phyloP scores from a whole-genome alignment of 2,329 filamentous ascomycete species.

The Sarocladium brachiariae region DNA sequence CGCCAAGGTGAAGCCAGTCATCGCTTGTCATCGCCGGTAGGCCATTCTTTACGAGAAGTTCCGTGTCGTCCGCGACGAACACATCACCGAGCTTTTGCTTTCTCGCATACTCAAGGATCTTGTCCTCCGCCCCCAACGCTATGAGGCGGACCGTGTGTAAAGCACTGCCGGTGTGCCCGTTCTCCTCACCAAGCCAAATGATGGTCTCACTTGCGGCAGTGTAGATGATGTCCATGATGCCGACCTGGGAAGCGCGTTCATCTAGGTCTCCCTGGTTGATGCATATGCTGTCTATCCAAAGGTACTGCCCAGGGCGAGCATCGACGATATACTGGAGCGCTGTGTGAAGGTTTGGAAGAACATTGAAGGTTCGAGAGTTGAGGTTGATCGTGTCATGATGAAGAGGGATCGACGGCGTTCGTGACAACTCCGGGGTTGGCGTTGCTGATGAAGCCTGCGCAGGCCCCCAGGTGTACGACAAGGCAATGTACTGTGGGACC shows the following conservation, averaged over 20 bases:
- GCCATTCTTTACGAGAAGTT: conserved; percentile 13
- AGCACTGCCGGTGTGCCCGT: conserved; percentile 10
- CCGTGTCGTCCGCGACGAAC: conserved; percentile 15
- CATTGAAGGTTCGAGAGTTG: conserved; percentile 12
- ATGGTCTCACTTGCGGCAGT: conserved; percentile 14
- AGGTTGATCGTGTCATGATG: conserved; percentile 11
- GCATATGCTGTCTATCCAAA: conserved; percentile 20
- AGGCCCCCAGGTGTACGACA: conserved; percentile 21
- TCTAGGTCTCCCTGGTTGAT: conserved; percentile 17
- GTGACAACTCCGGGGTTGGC: background rate
- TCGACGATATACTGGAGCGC: conserved; percentile 13
- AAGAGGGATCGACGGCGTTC: background rate
- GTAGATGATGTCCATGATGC: conserved; percentile 19
- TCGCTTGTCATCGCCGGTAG: conserved; percentile 13
- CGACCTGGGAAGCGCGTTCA: conserved; percentile 16
- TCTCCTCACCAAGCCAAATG: conserved; percentile 17
- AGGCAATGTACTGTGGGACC: conserved; percentile 16
- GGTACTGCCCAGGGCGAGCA: conserved; percentile 13
- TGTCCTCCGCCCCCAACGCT: conserved; percentile 12
- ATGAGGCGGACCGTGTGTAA: conserved; percentile 11
- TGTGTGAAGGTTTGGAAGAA: conserved; percentile 14
- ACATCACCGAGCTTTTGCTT: conserved; percentile 14
- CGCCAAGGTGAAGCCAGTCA: conserved; percentile 14
- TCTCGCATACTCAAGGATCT: conserved; percentile 14
- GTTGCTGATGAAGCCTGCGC: background rate